phyloP scores from a whole-genome alignment of 495 filamentous ascomycete genomes.

The Penicillium coffeae region DNA sequence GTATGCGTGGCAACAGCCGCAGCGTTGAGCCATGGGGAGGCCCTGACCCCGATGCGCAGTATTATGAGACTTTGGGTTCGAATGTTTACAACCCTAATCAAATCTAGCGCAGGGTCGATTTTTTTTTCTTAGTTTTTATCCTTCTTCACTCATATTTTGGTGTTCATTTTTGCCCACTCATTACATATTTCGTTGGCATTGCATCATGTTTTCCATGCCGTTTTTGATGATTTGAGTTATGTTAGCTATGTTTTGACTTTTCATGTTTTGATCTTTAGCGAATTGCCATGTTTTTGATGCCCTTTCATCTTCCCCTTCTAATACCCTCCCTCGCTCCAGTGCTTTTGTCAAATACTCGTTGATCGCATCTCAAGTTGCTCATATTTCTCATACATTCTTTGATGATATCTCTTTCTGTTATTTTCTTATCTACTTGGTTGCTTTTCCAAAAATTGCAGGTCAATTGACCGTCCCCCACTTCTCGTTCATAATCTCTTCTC shows the following conservation, averaged over 20 bases:
- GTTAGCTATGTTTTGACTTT: neutral
- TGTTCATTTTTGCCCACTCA: neutral
- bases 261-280: slow-evolving; percentile 3
- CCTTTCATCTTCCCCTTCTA: neutral
- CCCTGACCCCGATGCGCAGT: slow-evolving; percentile 24
- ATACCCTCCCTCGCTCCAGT: slow-evolving; percentile 6
- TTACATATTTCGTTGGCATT: neutral
- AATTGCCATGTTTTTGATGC: neutral
- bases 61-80: slow-evolving; percentile 30
- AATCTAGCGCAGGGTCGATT: neutral
- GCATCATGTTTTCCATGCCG: neutral
- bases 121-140: neutral
- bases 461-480: neutral
- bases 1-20: slow-evolving; percentile 66
- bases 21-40: slow-evolving; percentile 35
- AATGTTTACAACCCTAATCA: slow-evolving; percentile 2
- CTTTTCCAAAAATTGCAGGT: neutral
- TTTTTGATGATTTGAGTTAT: neutral
- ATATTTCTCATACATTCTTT: too few species aligned
- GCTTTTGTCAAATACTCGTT: neutral
- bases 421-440: too few species aligned
- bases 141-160: neutral
- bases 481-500: neutral
- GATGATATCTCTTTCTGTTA: too few species aligned
- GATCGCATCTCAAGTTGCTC: neutral